These are phyloP conservation scores for Lagerstroemia fauriei DNA, from an alignment of 441 rosid genomes.

Conservation along the genomic window DNA sequence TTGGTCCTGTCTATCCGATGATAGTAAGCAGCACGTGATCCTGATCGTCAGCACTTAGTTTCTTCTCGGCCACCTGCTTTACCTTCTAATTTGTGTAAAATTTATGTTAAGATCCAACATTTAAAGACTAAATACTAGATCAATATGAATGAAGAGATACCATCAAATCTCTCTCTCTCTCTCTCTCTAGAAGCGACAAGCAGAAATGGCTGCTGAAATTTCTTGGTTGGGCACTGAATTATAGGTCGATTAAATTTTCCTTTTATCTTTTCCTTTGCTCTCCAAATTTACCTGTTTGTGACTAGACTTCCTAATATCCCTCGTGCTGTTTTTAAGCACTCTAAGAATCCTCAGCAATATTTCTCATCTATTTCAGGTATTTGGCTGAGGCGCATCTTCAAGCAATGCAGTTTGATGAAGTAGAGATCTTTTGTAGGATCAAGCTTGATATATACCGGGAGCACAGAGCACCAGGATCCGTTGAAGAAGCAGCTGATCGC, in stretches of 20 bases:
- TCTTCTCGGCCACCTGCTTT: not conserved
- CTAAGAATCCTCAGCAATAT: not conserved
- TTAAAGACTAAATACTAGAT: not conserved
- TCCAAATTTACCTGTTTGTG: not conserved
- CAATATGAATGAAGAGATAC: not conserved
- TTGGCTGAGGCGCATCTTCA: slow-evolving; percentile 48
- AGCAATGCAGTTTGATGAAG: slow-evolving; percentile 47
- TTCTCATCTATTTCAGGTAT: slow-evolving; percentile 31
- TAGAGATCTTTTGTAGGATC: slow-evolving; percentile 39
- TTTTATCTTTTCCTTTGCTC: not conserved
- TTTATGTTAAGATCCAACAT: not conserved
- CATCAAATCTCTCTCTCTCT: not conserved
- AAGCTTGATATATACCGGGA: slow-evolving; percentile 40
- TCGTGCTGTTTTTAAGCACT: not conserved
- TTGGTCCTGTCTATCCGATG: too few relatives aligned
- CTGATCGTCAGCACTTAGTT: not conserved
- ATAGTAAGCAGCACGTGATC: not conserved
- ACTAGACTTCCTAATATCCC: not conserved
- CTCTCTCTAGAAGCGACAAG: not conserved
- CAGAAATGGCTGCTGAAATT: not conserved
- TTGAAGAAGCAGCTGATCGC: slow-evolving; percentile 45
- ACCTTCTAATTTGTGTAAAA: not conserved
- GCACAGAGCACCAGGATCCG: slow-evolving; percentile 37
- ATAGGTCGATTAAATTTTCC: not conserved
- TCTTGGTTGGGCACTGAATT: not conserved